These are phyloP conservation scores for Mycosphaerella sp. DNA, from an alignment of 2,329 filamentous ascomycete species.

Conservation along the genomic window DNA sequence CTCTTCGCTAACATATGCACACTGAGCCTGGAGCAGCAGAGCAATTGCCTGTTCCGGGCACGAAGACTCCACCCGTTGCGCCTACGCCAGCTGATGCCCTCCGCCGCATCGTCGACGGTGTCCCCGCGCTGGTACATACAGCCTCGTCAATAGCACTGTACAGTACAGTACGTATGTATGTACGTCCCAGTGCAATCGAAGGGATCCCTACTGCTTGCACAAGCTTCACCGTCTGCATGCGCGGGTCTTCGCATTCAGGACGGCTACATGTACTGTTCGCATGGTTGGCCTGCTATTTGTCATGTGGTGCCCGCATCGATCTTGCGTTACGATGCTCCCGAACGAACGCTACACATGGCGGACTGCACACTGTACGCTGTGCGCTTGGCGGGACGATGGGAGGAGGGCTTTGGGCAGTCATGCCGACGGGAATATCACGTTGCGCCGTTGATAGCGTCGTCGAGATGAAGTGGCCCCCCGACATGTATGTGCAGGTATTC, in stretches of 20 bases:
- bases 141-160: no score
- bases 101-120: background rate
- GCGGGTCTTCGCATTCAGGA: constrained; percentile 17
- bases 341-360: constrained; percentile 12
- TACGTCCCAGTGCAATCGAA: background rate
- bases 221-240: constrained; percentile 4
- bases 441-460: constrained; percentile 5
- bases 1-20: constrained; percentile 13
- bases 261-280: constrained; percentile 21
- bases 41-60: constrained; percentile 10
- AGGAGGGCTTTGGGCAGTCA: constrained; percentile 13
- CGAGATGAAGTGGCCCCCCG: constrained; percentile 14
- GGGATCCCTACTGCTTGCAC: background rate
- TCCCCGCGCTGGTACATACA: background rate
- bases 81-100: constrained; percentile 9
- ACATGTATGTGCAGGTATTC: no score
- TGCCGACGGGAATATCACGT: constrained; percentile 4
- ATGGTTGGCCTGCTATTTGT: constrained; percentile 22
- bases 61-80: constrained; percentile 7
- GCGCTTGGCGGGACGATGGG: constrained; percentile 2
- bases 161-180: no score
- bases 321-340: constrained; percentile 9
- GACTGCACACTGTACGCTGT: constrained; percentile 1
- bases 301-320: constrained; percentile 8
- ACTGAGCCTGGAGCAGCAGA: constrained; percentile 6